These are phyloP conservation scores for Mucor plumbeus DNA, from an alignment of 371 early-diverging fungal species.

Conservation along the genomic window DNA sequence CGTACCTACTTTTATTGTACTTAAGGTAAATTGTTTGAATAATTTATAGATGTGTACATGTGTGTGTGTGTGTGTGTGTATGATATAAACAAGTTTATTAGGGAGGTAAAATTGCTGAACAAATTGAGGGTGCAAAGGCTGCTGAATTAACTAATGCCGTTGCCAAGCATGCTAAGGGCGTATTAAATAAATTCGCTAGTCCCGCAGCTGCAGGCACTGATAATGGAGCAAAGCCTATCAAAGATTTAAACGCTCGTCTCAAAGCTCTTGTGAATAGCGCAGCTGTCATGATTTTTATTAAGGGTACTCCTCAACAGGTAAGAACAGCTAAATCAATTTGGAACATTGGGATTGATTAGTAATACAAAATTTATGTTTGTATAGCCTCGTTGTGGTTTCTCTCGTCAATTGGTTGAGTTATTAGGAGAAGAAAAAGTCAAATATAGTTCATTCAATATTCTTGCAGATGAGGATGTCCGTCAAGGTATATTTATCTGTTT, in stretches of 20 bases:
- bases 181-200: slow-evolving; percentile 33
- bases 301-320: slow-evolving; percentile 84
- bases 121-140: slow-evolving; percentile 91
- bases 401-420: slow-evolving; percentile 72
- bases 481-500: slow-evolving; percentile 59
- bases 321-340: slow-evolving; percentile 2
- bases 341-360: neutral
- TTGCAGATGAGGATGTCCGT: slow-evolving; percentile 87
- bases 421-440: slow-evolving; percentile 70
- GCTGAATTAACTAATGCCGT: slow-evolving; percentile 75
- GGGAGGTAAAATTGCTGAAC: slow-evolving; percentile 73
- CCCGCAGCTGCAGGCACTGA: slow-evolving; percentile 37
- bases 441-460: slow-evolving; percentile 88
- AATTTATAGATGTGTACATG: neutral
- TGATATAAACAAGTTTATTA: slow-evolving; percentile 17
- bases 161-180: slow-evolving; percentile 73
- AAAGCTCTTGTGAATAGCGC: slow-evolving; percentile 72
- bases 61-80: neutral
- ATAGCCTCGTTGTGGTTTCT: slow-evolving; percentile 79
- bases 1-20: slow-evolving; percentile 89
- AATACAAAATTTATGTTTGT: slow-evolving; percentile 11
- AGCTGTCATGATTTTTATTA: slow-evolving; percentile 91
- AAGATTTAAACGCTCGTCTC: slow-evolving; percentile 71
- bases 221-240: slow-evolving; percentile 35
- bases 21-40: slow-evolving; percentile 69